Evolutionary conservation across 371 early-diverging fungal species (phyloP).

Genomic region (Zychaea mexicana): DNA sequence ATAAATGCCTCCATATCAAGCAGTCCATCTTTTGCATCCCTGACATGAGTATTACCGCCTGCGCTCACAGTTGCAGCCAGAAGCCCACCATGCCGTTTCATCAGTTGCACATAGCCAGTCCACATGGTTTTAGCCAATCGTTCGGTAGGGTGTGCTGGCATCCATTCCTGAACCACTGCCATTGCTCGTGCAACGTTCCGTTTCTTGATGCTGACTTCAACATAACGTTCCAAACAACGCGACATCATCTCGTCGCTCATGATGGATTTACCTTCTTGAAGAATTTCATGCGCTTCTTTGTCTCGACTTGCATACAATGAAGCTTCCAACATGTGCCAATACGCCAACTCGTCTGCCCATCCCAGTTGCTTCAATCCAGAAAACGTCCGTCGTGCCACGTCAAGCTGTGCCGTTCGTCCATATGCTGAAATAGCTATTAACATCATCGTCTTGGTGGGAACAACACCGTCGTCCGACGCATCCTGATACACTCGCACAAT

Average conservation of each 20-base stretch:
- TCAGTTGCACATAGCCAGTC: slow-evolving; percentile 8
- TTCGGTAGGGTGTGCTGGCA: background rate
- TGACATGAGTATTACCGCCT: too few species aligned
- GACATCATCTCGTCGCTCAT: background rate
- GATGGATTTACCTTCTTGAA: slow-evolving; percentile 4
- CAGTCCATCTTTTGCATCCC: background rate
- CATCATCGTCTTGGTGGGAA: slow-evolving; percentile 21
- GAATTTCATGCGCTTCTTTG: slow-evolving; percentile 1
- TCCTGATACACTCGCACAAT: slow-evolving; percentile 25
- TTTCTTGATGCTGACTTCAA: slow-evolving; percentile 4
- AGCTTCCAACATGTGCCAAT: slow-evolving; percentile 24
- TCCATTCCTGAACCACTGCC: background rate
- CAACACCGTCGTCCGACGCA: slow-evolving; percentile 2
- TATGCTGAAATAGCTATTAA: slow-evolving; percentile 29
- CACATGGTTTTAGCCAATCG: background rate
- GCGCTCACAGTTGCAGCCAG: too few species aligned
- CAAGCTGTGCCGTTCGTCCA: slow-evolving; percentile 15
- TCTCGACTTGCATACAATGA: slow-evolving; percentile 15
- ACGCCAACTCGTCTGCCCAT: slow-evolving; percentile 7
- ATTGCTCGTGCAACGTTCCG: slow-evolving; percentile 7
- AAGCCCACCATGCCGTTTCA: background rate
- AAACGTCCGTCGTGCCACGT: slow-evolving; percentile 17
- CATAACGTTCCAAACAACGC: slow-evolving; percentile 5
- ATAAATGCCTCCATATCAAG: slow-evolving; percentile 10
- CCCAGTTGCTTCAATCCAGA: slow-evolving; percentile 11